phyloP scores from a whole-genome alignment of 2,329 filamentous ascomycete species.

The Talaromyces amestolkiae region DNA sequence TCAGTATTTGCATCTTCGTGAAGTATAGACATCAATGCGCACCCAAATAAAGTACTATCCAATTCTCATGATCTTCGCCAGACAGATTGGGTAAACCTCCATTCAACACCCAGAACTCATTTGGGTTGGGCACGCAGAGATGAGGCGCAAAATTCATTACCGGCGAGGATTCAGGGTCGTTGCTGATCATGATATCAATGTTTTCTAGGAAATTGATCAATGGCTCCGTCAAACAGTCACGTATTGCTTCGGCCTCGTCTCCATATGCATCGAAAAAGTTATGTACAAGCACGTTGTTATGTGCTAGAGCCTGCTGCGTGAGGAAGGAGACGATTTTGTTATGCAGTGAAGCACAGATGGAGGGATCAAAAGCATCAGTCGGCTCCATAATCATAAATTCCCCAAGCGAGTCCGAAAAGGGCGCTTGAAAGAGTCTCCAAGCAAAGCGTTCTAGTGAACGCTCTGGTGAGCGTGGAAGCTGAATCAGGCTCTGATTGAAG shows the following conservation, averaged over 20 bases:
- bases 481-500: too few species aligned
- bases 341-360: conserved; percentile 4
- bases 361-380: background rate
- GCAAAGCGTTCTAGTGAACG: too few species aligned
- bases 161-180: background rate
- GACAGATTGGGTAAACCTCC: background rate
- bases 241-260: conserved; percentile 3
- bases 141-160: conserved; percentile 3
- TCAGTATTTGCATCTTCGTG: background rate
- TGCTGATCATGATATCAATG: conserved; percentile 2
- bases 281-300: conserved; percentile 5
- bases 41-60: conserved; percentile 3
- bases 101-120: background rate
- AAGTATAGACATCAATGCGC: background rate
- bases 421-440: too few species aligned
- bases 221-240: background rate
- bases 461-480: too few species aligned
- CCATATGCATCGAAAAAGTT: background rate
- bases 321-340: background rate
- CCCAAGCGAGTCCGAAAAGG: too few species aligned
- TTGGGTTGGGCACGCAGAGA: background rate
- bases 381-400: too few species aligned
- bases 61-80: conserved; percentile 3
- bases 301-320: background rate
- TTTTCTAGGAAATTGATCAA: background rate